phyloP scores from a whole-genome alignment of 768 basidiomycete genomes.

The Leucocoprinus sp. region DNA sequence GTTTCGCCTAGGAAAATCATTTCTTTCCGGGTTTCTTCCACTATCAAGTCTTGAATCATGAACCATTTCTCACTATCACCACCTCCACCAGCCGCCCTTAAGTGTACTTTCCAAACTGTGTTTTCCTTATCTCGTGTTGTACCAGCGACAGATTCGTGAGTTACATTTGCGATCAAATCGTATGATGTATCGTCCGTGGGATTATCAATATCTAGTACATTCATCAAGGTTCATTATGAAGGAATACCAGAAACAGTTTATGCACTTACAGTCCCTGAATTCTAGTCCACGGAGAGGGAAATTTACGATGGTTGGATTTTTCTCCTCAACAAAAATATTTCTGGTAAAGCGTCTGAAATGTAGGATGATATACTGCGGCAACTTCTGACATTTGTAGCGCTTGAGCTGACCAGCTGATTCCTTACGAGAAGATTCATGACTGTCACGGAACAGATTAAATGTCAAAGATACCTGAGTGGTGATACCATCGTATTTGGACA shows the following conservation, averaged over 20 bases:
- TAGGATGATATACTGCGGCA: slow-evolving; percentile 90
- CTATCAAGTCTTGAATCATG: slow-evolving; percentile 92
- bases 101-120: slow-evolving; percentile 89
- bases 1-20: slow-evolving; percentile 98
- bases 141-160: slow-evolving; percentile 92
- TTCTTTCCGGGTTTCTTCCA: slow-evolving; percentile 92
- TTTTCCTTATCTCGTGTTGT: slow-evolving; percentile 89
- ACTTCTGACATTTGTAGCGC: slow-evolving; percentile 80
- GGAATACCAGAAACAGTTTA: slow-evolving; percentile 18
- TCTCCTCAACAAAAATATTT: slow-evolving; percentile 95
- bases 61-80: slow-evolving; percentile 91
- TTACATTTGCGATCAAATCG: slow-evolving; percentile 93
- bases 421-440: slow-evolving; percentile 28
- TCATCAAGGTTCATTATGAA: slow-evolving; percentile 16
- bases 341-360: slow-evolving; percentile 97
- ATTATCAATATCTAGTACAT: slow-evolving; percentile 65
- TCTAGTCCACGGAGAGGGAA: slow-evolving; percentile 93
- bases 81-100: slow-evolving; percentile 65
- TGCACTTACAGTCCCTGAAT: slow-evolving; percentile 76
- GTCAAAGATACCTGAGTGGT: slow-evolving; percentile 66
- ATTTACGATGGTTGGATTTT: slow-evolving; percentile 98
- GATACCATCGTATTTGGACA: slow-evolving; percentile 90
- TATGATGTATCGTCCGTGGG: slow-evolving; percentile 61
- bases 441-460: neutral
- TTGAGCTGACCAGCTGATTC: slow-evolving; percentile 81